A percentile compares a stretch with the other conserved stretches of the same genome.
These are phyloP conservation scores for Coemansia umbellata DNA, from an alignment of 192 early-diverging fungal genomes.

Conservation along the genomic window DNA sequence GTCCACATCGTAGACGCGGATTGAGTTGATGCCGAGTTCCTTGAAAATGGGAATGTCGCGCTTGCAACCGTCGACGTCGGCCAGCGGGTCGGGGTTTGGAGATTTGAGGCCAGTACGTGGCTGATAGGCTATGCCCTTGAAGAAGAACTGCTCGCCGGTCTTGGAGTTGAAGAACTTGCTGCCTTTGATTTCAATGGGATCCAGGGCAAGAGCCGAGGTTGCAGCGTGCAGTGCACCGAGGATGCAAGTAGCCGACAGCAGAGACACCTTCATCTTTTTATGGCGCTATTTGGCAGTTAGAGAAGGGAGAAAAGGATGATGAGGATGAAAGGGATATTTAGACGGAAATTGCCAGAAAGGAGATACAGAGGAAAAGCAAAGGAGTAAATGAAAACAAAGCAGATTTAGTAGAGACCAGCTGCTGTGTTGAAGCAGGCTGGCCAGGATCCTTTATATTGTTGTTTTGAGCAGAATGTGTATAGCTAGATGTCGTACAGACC, in stretches of 20 bases:
- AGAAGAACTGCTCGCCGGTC: conserved; percentile 69
- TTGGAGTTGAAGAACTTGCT: conserved; percentile 67
- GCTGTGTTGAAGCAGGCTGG: too few relatives aligned
- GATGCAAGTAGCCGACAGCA: conserved; percentile 11
- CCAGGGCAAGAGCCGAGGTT: conserved; percentile 41
- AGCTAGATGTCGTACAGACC: too few relatives aligned
- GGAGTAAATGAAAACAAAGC: too few relatives aligned
- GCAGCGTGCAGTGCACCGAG: conserved; percentile 20
- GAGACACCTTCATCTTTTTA: conserved; percentile 18
- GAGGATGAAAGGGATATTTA: not conserved
- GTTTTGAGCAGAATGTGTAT: too few relatives aligned
- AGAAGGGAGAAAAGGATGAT: not conserved
- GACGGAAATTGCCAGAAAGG: too few relatives aligned
- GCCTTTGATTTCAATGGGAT: conserved; percentile 66
- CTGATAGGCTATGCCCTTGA: conserved; percentile 73
- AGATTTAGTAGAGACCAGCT: too few relatives aligned
- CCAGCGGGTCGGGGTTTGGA: conserved; percentile 56
- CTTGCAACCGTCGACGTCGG: conserved; percentile 59
- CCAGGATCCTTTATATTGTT: too few relatives aligned
- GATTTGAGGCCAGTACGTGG: conserved; percentile 48
- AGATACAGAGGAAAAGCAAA: too few relatives aligned
- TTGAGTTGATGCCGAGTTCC: conserved; percentile 60
- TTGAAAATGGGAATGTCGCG: conserved; percentile 64
- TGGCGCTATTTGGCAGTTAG: not conserved
- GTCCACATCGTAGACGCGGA: conserved; percentile 72